Conservation (phyloP, 1,284 basidiomycete genomes). For the Peniophora sp. region DNA sequence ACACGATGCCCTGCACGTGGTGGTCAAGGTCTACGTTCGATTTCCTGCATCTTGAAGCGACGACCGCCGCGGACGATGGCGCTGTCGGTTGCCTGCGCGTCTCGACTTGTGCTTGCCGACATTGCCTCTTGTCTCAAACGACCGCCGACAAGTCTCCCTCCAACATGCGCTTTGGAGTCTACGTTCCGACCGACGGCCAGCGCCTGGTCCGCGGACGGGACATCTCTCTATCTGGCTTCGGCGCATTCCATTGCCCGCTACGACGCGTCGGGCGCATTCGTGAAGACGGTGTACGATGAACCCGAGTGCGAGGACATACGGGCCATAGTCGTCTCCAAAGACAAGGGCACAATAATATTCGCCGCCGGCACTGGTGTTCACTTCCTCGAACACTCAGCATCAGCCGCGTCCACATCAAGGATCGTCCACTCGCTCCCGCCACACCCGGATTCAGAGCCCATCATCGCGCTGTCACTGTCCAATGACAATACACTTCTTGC, state of each 20-base stretch:
- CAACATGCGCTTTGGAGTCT: slow-evolving; percentile 28
- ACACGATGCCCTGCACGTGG: no score
- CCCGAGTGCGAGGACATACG: slow-evolving; percentile 17
- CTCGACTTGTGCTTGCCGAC: slow-evolving; percentile 29
- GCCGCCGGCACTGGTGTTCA: slow-evolving; percentile 44
- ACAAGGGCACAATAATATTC: slow-evolving; percentile 40
- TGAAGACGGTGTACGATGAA: slow-evolving; percentile 31
- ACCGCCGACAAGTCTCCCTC: slow-evolving; percentile 25
- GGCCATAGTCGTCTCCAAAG: slow-evolving; percentile 35
- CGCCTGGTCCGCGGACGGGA: slow-evolving; percentile 49
- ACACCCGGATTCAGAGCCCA: slow-evolving; percentile 36
- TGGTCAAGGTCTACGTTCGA: no score
- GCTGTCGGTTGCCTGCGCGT: slow-evolving; percentile 4
- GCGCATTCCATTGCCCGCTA: slow-evolving; percentile 40
- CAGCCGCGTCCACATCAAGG: slow-evolving; percentile 34
- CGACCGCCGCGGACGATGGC: no score
- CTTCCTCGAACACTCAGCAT: slow-evolving; percentile 39
- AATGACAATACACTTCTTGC: slow-evolving; percentile 51
- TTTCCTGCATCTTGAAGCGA: no score
- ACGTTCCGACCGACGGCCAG: slow-evolving; percentile 31
- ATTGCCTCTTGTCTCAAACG: slow-evolving; percentile 33
- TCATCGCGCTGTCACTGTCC: slow-evolving; percentile 47
- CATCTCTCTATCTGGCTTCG: slow-evolving; percentile 43
- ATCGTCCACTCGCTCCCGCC: slow-evolving; percentile 50
- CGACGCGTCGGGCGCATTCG: slow-evolving; percentile 34